Evolutionary conservation across 202 grass and related monocot genomes (phyloP), one percentile per base, ranked within the genome.

Genomic region (Panicum virgatum): DNA sequence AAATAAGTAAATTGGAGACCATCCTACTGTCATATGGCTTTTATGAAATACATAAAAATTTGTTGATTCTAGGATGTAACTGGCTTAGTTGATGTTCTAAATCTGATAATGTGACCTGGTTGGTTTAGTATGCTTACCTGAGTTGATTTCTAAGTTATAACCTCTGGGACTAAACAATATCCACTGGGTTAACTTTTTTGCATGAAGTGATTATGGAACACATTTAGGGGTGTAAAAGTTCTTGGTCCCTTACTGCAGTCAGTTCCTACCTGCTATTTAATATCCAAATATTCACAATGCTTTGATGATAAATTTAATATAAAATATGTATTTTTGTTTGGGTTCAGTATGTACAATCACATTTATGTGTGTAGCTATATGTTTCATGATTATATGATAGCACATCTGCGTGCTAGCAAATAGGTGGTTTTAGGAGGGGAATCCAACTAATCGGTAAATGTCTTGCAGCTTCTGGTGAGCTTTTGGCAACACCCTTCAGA

Each of bases 401-500:
- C 11, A 48, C 29, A 14, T 7, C 19, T 7, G 42, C 83, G 47
- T 83, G 15, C 67, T 10, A 60, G 57, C 64, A 70, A 81, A 62
- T 43, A 69, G 22, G 36, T 60, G 44, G 25, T 63, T 53, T 23
- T 73, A 62, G 72, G n/a, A 13, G 38, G 34, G 44, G 0, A 29
- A 52, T 18, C 46, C 6, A 73, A 80, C 58, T 85, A 72, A 65
- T 43, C 59, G 51, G 44, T 54, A 59, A 54, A 51, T 73, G 72
- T 82, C 14, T 84, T 84, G 9, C 90, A 98, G 95, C 90, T 98
- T 84, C 86, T 98, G 75, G 95, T 94, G 86, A 98, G 95, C 75
- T 98, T 98, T 86, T 98, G 95, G 95, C 95, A 94, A 85, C 84
- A 94, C 85, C 90, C 88, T 72, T 94, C 86, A 29, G 95, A 93